A percentile compares a stretch with the other conserved stretches of the same genome.
phyloP scores from a whole-genome alignment of 805 yeast genomes.

The Kazachstania kunashirensis region DNA sequence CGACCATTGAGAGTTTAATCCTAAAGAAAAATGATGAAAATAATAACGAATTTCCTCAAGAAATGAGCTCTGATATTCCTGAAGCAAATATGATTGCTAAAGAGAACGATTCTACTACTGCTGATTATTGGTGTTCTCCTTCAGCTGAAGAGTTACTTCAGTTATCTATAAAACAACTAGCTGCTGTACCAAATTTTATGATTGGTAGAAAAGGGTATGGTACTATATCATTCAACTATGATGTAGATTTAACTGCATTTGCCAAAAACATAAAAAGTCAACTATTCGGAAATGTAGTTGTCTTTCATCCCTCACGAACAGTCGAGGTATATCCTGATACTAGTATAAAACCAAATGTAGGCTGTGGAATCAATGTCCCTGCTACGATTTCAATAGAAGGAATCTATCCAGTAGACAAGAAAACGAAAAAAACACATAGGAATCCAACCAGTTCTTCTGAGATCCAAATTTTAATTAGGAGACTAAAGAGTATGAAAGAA shows the following conservation, averaged over 20 bases:
- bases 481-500: constrained; percentile 47
- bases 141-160: constrained; percentile 39
- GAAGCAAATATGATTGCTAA: too few species aligned
- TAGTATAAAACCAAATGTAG: constrained; percentile 46
- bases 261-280: constrained; percentile 30
- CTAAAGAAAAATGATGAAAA: background rate
- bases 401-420: constrained; percentile 39
- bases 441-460: constrained; percentile 33
- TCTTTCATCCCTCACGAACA: constrained; percentile 38
- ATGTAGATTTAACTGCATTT: constrained; percentile 58
- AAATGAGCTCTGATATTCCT: too few species aligned
- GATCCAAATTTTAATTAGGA: constrained; percentile 39
- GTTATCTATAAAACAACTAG: constrained; percentile 38
- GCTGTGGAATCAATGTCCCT: constrained; percentile 66
- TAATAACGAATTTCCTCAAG: background rate
- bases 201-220: constrained; percentile 63
- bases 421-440: constrained; percentile 19
- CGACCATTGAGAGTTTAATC: too few species aligned
- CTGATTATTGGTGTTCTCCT: constrained; percentile 74
- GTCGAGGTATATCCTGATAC: constrained; percentile 57
- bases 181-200: constrained; percentile 51
- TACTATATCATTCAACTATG: constrained; percentile 51
- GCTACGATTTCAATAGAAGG: constrained; percentile 62
- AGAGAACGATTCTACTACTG: too few species aligned
- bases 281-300: constrained; percentile 35